Base-by-base conservation (phyloP, 768 basidiomycete species). In the Rhodosporidiobolus odoratus region DNA sequence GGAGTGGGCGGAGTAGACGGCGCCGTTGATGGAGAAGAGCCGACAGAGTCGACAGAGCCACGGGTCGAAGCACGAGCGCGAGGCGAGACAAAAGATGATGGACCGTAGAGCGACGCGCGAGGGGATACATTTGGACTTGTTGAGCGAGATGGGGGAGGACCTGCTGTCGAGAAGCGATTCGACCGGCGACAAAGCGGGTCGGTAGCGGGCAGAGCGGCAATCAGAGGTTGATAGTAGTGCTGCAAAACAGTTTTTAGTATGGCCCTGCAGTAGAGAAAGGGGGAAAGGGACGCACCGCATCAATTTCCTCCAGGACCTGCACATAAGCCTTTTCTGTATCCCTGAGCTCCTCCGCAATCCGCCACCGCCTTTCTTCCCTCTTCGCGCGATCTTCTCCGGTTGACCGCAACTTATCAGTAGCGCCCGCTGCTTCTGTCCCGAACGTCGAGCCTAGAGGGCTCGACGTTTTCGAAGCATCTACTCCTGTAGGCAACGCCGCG, bases 261-360 rank as follows among this genome's bases (percentile, higher is more conserved):
- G 45, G 19, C 19, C 9, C 23, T 21, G 8, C 2, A 48, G 25
- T 25, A 19, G 45, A 45, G 19, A 27, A 58, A 37, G 30, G 13
- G 40, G 19, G 17, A 50, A 30, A 48, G 32, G 5, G 32, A 47
- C 64, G 32, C 40, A 75, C 75, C 7, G 48, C 56, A 30, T 78
- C 71, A 25, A 78, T 69, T 40, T 70, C 65, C n/a, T 74, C 63
- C n/a, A 78, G 58, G 0, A 73, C 69, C 15, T 16, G 45, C 0
- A 77, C 71, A 45, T 75, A 78, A 3, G 63, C 58, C 43, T 62
- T 47, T 65, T 78, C 77, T 23, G 76, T 75, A 37, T 76, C 71
- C 35, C 69, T 41, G 23, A 78, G 47, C 65, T 78, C 77, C 47
- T 66, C 47, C 2, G 69, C 69, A 9, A 78, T 68, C 41, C 68